Percentiles rank a stretch among this genome's conserved stretches.
Evolutionary conservation across 805 yeast species (phyloP).

Genomic region (Maudiozyma bulderi): DNA sequence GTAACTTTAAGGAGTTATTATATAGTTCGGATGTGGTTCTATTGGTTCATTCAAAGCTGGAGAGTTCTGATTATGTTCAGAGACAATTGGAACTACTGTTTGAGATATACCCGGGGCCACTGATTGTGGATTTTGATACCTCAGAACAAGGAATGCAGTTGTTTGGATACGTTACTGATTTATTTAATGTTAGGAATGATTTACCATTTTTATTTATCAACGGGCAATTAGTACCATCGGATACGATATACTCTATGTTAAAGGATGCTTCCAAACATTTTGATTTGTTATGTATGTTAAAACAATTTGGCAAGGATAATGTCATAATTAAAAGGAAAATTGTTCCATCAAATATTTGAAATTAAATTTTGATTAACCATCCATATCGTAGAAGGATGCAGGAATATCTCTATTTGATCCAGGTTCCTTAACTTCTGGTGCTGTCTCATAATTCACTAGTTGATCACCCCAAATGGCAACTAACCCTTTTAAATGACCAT

Average conservation of each 20-base stretch:
- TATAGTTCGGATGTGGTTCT: constrained; percentile 52
- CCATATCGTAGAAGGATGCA: constrained; percentile 3
- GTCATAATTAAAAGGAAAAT: constrained; percentile 12
- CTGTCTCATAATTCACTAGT: constrained; percentile 24
- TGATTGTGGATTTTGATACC: constrained; percentile 66
- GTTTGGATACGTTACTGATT: neutral
- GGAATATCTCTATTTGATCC: neutral
- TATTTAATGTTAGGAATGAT: neutral
- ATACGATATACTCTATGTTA: constrained; percentile 9
- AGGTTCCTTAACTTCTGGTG: neutral
- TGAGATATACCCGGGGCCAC: constrained; percentile 59
- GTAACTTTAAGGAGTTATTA: constrained; percentile 40
- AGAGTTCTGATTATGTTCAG: constrained; percentile 60
- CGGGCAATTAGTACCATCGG: constrained; percentile 16
- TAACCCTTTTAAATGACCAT: constrained; percentile 44
- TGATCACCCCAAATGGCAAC: constrained; percentile 51
- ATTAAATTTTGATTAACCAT: constrained; percentile 1
- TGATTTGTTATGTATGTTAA: constrained; percentile 9
- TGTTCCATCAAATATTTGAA: constrained; percentile 19
- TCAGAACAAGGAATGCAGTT: constrained; percentile 37
- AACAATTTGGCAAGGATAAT: constrained; percentile 10
- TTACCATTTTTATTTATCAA: constrained; percentile 19
- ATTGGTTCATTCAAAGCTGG: constrained; percentile 44
- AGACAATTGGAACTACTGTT: constrained; percentile 49
- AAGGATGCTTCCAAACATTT: constrained; percentile 8